phyloP scores from a whole-genome alignment of 306 rosid species.

The Corylus avellana region DNA sequence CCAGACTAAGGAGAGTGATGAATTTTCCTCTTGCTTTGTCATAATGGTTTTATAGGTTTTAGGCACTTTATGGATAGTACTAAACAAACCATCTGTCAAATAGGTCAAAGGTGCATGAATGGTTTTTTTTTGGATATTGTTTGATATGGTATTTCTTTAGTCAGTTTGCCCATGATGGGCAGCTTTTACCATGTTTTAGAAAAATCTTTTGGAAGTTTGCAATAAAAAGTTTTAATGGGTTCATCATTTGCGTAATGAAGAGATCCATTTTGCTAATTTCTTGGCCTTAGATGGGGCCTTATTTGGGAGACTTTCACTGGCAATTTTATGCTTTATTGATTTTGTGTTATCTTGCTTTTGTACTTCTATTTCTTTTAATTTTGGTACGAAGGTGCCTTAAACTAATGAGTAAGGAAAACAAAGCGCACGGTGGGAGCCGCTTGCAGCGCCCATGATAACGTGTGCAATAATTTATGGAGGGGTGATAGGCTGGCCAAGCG shows the following conservation, averaged over 20 bases:
- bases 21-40: background rate
- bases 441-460: conserved; percentile 35
- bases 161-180: background rate
- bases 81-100: background rate
- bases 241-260: background rate
- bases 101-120: background rate
- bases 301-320: background rate
- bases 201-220: background rate
- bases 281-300: background rate
- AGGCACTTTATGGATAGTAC: background rate
- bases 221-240: background rate
- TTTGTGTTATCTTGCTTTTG: background rate
- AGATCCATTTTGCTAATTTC: background rate
- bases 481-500: conserved; percentile 71
- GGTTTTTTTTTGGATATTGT: background rate
- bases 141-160: background rate
- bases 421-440: conserved; percentile 79
- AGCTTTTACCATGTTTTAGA: background rate
- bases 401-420: conserved; percentile 98
- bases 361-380: background rate
- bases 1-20: no score
- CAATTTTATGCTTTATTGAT: background rate
- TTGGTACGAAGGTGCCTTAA: conserved; percentile 50
- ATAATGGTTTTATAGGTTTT: background rate
- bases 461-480: conserved; percentile 82